Conservation (phyloP, 1,284 basidiomycete species). For the Ustilago bromivora region DNA sequence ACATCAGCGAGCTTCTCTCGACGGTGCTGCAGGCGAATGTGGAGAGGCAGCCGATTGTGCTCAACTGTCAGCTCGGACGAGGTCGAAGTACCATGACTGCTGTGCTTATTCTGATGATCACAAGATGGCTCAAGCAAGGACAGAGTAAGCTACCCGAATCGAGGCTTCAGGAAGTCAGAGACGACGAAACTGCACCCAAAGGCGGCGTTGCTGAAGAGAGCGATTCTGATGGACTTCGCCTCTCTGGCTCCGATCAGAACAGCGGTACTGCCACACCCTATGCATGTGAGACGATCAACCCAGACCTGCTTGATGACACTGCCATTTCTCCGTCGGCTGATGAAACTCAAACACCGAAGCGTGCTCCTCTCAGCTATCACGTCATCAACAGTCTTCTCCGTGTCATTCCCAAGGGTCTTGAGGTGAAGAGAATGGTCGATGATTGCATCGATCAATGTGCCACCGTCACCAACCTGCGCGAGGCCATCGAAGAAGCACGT, state of each 20-base stretch:
- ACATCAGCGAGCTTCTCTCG: conserved; percentile 76
- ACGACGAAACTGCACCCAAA: conserved; percentile 10
- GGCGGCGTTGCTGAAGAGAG: not conserved
- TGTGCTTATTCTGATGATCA: conserved; percentile 86
- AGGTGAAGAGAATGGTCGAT: conserved; percentile 88
- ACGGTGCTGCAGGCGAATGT: conserved; percentile 82
- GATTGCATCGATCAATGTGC: conserved; percentile 87
- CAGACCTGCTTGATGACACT: conserved; percentile 33
- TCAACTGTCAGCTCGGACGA: conserved; percentile 95
- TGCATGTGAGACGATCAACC: conserved; percentile 36
- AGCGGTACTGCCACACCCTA: conserved; percentile 28
- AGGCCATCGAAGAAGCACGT: conserved; percentile 87
- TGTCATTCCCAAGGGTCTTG: conserved; percentile 88
- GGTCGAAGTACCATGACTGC: conserved; percentile 93
- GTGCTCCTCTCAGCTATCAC: conserved; percentile 72
- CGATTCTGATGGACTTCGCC: conserved; percentile 20
- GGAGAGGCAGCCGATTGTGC: conserved; percentile 81
- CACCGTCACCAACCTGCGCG: conserved; percentile 83
- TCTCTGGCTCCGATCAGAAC: conserved; percentile 21
- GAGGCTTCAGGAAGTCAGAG: conserved; percentile 29
- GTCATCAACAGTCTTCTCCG: conserved; percentile 82
- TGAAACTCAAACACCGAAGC: conserved; percentile 16
- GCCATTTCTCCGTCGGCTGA: conserved; percentile 1
- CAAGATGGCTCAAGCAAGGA: conserved; percentile 78
- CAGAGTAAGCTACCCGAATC: conserved; percentile 66